phyloP scores from a whole-genome alignment of 768 basidiomycete genomes.

The Cyclocybe cylindracea region DNA sequence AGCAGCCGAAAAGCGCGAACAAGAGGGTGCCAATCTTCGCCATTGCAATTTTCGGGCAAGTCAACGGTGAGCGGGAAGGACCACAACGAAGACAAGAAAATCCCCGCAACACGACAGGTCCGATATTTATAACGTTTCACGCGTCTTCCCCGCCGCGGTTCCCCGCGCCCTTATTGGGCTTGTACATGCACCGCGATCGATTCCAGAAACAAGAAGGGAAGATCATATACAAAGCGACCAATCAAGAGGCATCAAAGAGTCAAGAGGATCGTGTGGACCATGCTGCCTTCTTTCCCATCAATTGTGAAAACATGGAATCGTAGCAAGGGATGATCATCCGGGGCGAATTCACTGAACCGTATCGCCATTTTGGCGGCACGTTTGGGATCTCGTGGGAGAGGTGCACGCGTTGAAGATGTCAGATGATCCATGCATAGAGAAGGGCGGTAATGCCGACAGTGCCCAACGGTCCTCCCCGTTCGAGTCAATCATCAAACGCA shows the following conservation, averaged over 20 bases:
- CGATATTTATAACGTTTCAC: slow-evolving; percentile 6
- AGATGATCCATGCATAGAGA: neutral
- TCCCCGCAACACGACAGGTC: neutral
- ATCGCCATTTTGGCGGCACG: neutral
- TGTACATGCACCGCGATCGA: no score
- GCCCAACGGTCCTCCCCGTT: no score
- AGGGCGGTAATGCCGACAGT: no score
- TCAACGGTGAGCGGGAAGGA: no score
- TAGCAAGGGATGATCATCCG: neutral
- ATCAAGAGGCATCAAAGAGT: neutral
- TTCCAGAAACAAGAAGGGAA: no score
- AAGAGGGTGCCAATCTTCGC: slow-evolving; percentile 14
- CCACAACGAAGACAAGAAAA: neutral
- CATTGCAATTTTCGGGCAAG: slow-evolving; percentile 3
- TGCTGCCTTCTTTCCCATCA: neutral
- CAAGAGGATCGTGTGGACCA: neutral
- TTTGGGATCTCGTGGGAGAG: neutral
- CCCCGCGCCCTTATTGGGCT: no score
- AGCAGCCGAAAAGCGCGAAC: slow-evolving; percentile 24
- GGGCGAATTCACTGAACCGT: neutral
- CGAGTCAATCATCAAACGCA: no score
- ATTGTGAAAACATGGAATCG: neutral
- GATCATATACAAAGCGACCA: neutral
- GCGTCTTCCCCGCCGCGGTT: neutral
- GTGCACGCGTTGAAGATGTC: neutral